Base-by-base conservation (phyloP, 495 filamentous ascomycete genomes). In the Echria macrotheca region DNA sequence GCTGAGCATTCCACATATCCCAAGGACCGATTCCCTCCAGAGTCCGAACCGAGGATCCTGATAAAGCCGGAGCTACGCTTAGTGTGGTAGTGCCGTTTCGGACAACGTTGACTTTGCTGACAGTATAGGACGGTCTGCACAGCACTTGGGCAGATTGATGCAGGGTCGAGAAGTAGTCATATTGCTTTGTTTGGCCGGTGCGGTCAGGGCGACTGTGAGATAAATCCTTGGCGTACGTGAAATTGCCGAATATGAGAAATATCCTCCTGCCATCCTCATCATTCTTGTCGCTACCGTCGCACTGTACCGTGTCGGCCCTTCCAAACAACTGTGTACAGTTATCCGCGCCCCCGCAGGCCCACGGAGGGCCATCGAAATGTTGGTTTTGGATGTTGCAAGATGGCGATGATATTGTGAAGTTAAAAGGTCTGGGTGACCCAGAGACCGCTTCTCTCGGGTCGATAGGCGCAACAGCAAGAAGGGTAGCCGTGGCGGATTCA, bases 321-420 rank as follows among this genome's bases (percentile, higher is more conserved):
- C 42, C 43, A 47, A 47, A 38, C 10, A 14, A 17, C n/a, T 23
- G 18, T 5, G 42, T 32, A 22, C 19, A 40, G 6, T 46, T 47
- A 22, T 43, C 19, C 3, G 2, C 4, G 25, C 5, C 5, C 11
- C 15, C 15, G 15, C 10, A 14, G 12, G 3, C 24, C 10, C 5
- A 2, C 7, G 9, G 11, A 15, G 49, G 41, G 7, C 25, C 24
- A 26, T 10, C 5, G 23, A 47, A 29, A 8, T 35, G 24, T 2
- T 23, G 12, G 8, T 17, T n/a, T 5, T 23, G 11, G 2, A 53
- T 32, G 6, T 43, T 42, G 44, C 51, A 53, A 12, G 18, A 44
- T 7, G 44, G 26, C 14, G 38, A 35, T 4, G 51, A 40, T 5
- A 53, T n/a, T 12, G 36, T 47, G 35, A 51, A 11, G 17, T 47